Percentiles rank a stretch among this genome's conserved stretches.
These are phyloP conservation scores for Fusarium sp. DNA, from an alignment of 2,329 filamentous ascomycete genomes.

Conservation along the genomic window DNA sequence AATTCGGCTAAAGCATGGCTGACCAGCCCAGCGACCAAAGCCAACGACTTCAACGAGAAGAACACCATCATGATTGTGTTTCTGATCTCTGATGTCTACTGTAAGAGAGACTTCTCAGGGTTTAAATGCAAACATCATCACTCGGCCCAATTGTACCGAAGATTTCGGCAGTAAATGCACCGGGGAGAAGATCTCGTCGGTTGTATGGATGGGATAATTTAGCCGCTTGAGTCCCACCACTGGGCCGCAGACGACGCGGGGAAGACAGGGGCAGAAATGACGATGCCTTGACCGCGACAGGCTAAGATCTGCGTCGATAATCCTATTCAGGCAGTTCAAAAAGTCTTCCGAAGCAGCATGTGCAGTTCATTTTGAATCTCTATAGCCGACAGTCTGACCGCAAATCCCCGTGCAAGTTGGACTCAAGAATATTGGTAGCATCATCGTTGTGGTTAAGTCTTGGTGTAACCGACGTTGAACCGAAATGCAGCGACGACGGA, in stretches of 20 bases:
- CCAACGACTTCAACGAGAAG: not conserved
- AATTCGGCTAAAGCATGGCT: conserved; percentile 1
- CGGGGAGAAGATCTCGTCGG: not conserved
- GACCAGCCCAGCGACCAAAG: not conserved
- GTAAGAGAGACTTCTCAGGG: fast-evolving
- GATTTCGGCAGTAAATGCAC: not conserved
- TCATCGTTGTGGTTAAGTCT: not conserved
- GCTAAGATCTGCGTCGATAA: not conserved
- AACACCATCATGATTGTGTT: not conserved
- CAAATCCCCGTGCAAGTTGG: fast-evolving
- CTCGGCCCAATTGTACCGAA: conserved; percentile 14
- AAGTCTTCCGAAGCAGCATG: not conserved
- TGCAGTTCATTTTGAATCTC: not conserved
- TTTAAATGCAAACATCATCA: not conserved
- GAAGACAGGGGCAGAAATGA: not conserved
- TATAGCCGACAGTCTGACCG: not conserved
- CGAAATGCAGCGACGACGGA: fast-evolving
- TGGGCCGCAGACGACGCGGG: not conserved
- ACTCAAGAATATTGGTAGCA: fast-evolving
- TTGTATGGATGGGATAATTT: conserved; percentile 12
- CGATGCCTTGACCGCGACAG: not conserved
- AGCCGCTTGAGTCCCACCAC: not conserved
- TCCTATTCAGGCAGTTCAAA: not conserved
- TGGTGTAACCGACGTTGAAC: not conserved
- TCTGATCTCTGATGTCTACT: fast-evolving